Evolutionary conservation across 257 asterid species (phyloP).

Genomic region (Mentha longifolia): DNA sequence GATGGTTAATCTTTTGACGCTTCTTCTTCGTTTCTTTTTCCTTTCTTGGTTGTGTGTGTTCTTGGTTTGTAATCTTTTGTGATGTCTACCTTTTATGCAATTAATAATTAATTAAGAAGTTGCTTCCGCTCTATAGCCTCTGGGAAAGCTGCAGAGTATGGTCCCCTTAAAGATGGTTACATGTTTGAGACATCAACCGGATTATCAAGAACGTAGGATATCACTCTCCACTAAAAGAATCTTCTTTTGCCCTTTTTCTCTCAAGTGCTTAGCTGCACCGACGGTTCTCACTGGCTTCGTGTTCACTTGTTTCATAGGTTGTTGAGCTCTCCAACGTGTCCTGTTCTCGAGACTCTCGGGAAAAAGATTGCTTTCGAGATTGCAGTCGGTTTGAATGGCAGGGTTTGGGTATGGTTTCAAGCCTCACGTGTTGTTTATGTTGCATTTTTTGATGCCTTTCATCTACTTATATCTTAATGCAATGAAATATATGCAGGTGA

Average conservation of each 20-base stretch:
- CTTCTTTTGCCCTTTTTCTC: not conserved
- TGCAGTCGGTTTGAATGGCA: slow-evolving; percentile 93
- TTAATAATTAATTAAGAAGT: slow-evolving; percentile 10
- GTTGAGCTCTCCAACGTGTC: slow-evolving; percentile 82
- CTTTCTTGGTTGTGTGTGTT: not conserved
- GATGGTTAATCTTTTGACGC: slow-evolving; percentile 67
- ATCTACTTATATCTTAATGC: slow-evolving; percentile 11
- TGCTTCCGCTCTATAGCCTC: slow-evolving; percentile 45
- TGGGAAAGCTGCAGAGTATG: slow-evolving; percentile 93
- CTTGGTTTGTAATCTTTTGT: not conserved
- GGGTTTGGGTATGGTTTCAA: slow-evolving; percentile 78
- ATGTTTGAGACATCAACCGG: slow-evolving; percentile 96
- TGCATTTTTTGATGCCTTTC: slow-evolving; percentile 6
- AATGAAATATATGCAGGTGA: slow-evolving; percentile 53
- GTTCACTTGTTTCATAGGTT: slow-evolving; percentile 47
- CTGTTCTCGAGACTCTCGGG: slow-evolving; percentile 88
- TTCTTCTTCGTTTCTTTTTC: not conserved
- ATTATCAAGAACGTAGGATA: slow-evolving; percentile 72
- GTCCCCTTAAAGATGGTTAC: slow-evolving; percentile 89
- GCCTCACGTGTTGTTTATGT: slow-evolving; percentile 15
- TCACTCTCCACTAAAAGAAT: slow-evolving; percentile 15
- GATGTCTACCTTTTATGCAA: slow-evolving; percentile 8
- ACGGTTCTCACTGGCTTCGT: not conserved
- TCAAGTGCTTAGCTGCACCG: not conserved
- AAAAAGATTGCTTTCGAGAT: slow-evolving; percentile 92